These are phyloP conservation scores for Ascochyta pisi DNA, from an alignment of 2,329 filamentous ascomycete species.

Conservation along the genomic window DNA sequence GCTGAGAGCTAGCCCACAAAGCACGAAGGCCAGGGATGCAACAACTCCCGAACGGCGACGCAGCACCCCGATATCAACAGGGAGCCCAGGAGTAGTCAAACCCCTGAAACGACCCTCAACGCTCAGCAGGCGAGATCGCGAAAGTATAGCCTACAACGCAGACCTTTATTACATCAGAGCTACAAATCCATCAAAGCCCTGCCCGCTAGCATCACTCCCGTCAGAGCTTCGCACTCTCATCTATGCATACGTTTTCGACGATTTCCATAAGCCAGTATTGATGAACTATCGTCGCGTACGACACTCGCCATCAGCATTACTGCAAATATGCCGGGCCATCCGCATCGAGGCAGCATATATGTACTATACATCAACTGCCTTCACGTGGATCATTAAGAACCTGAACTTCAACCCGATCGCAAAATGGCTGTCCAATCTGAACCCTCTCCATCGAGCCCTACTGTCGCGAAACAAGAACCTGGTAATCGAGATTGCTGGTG, in stretches of 20 bases:
- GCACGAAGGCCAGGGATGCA: neutral
- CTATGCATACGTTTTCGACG: slow-evolving; percentile 21
- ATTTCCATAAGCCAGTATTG: slow-evolving; percentile 2
- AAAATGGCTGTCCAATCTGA: slow-evolving; percentile 26
- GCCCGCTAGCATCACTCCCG: slow-evolving; percentile 29
- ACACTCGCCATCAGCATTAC: slow-evolving; percentile 6
- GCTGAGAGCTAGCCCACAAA: slow-evolving; percentile 7
- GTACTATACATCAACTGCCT: slow-evolving; percentile 31
- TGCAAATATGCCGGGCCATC: slow-evolving; percentile 34
- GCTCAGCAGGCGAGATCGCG: slow-evolving; percentile 12
- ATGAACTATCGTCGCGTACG: slow-evolving; percentile 7
- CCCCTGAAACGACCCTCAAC: slow-evolving; percentile 24
- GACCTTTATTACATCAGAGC: slow-evolving; percentile 26
- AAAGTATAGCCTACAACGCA: slow-evolving; percentile 16
- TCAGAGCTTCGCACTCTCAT: slow-evolving; percentile 29
- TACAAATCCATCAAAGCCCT: slow-evolving; percentile 18
- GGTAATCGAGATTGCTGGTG: slow-evolving; percentile 17
- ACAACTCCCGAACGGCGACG: neutral
- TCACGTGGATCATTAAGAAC: slow-evolving; percentile 24
- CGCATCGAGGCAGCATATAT: slow-evolving; percentile 38
- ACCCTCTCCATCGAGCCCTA: slow-evolving; percentile 23
- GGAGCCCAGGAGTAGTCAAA: neutral
- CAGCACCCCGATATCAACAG: neutral
- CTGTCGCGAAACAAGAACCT: slow-evolving; percentile 27
- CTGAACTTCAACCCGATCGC: slow-evolving; percentile 24